These are phyloP conservation scores for Psilocybe cubensis DNA, from an alignment of 768 basidiomycete species.

Conservation along the genomic window DNA sequence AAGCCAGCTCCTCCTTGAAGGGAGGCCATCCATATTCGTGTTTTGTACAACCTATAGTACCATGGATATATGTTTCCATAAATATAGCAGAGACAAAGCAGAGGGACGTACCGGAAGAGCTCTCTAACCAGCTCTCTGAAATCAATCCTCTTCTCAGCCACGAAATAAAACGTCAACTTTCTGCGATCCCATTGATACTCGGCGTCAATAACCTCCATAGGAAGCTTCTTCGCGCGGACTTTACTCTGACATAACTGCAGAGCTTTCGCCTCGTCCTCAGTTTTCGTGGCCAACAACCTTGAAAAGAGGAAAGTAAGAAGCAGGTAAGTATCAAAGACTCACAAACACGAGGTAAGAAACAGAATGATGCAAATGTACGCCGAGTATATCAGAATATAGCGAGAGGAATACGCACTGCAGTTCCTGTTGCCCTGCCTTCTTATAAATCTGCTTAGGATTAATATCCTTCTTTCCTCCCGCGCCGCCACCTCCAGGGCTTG, in stretches of 20 bases:
- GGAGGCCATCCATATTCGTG: constrained; percentile 95
- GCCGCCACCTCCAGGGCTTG: constrained; percentile 47
- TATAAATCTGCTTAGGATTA: constrained; percentile 95
- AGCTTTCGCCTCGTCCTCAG: constrained; percentile 91
- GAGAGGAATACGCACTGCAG: constrained; percentile 54
- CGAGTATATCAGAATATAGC: constrained; percentile 1
- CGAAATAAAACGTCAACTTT: constrained; percentile 97
- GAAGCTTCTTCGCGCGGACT: constrained; percentile 90
- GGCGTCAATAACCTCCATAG: constrained; percentile 98
- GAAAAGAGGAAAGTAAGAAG: neutral
- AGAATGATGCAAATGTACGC: neutral
- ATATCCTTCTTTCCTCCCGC: constrained; percentile 80
- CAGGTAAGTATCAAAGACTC: neutral
- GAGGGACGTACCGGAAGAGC: constrained; percentile 73
- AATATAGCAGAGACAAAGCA: neutral
- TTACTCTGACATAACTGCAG: constrained; percentile 90
- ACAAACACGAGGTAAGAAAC: constrained; percentile 10
- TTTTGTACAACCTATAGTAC: constrained; percentile 80
- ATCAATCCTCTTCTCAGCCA: constrained; percentile 94
- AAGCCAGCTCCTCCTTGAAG: constrained; percentile 54
- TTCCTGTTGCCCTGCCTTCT: constrained; percentile 83
- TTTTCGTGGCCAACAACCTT: constrained; percentile 79
- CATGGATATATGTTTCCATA: neutral
- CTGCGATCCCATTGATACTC: constrained; percentile 99
- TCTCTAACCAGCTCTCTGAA: constrained; percentile 97